Evolutionary conservation across 768 basidiomycete species (phyloP).

Genomic region (Thelephora ganbajun): DNA sequence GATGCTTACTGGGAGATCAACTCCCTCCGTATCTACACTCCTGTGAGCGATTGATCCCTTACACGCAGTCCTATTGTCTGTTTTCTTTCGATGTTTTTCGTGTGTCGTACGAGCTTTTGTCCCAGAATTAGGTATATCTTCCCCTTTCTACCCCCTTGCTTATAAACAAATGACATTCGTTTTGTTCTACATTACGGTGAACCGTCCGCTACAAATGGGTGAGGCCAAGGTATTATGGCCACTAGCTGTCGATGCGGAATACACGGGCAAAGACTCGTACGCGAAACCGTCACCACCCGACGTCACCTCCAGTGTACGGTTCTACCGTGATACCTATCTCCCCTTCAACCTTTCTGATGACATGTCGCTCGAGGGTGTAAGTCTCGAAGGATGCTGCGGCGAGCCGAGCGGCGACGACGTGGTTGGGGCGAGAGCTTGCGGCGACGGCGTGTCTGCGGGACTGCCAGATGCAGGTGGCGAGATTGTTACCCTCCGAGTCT

Average conservation of each 20-base stretch:
- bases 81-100: no score
- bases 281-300: constrained; percentile 40
- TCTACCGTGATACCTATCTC: constrained; percentile 40
- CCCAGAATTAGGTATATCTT: no score
- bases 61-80: no score
- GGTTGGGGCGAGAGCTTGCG: constrained; percentile 69
- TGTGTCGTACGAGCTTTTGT: no score
- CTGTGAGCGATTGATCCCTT: neutral
- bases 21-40: constrained; percentile 39
- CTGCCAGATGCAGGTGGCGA: constrained; percentile 95
- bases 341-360: constrained; percentile 54
- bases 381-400: constrained; percentile 65
- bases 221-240: no score
- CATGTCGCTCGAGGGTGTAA: constrained; percentile 67
- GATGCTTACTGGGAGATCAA: constrained; percentile 64
- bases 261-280: neutral
- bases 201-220: no score
- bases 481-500: constrained; percentile 59
- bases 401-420: constrained; percentile 71
- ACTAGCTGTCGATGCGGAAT: no score
- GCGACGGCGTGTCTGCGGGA: constrained; percentile 72
- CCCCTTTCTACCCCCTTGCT: no score
- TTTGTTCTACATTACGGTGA: no score
- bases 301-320: constrained; percentile 47
- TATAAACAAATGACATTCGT: no score